Percentiles rank a stretch among this genome's conserved stretches.
phyloP scores from a whole-genome alignment of 2,329 filamentous ascomycete genomes.

The Cordyceps javanica region DNA sequence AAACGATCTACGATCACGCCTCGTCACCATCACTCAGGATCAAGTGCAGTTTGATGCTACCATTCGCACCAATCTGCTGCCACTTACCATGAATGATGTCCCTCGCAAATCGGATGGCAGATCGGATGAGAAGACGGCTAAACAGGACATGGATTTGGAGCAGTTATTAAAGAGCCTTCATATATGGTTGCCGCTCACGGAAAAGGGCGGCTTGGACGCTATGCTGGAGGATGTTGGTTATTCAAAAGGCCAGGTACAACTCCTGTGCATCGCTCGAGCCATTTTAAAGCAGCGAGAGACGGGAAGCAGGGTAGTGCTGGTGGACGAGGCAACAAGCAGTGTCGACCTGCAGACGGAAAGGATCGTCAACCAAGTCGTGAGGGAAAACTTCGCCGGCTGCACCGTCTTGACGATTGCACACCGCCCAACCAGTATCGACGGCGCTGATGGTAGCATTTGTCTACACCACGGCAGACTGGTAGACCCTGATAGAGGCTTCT shows the following conservation, averaged over 20 bases:
- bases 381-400: background rate
- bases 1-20: background rate
- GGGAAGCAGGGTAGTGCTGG: background rate
- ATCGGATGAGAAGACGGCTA: background rate
- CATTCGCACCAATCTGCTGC: background rate
- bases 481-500: too few relatives aligned
- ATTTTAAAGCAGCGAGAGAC: background rate
- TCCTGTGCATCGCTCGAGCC: background rate
- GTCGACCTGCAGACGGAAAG: background rate
- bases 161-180: background rate
- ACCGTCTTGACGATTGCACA: background rate
- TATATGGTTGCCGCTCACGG: background rate
- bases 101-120: too few relatives aligned
- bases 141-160: background rate
- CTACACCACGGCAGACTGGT: too few relatives aligned
- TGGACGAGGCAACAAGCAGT: too few relatives aligned
- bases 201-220: background rate
- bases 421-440: too few relatives aligned
- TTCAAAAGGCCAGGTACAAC: background rate
- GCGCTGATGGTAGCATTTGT: too few relatives aligned
- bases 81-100: background rate
- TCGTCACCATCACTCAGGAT: conserved; percentile 18
- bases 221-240: background rate
- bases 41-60: conserved; percentile 14
- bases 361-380: background rate